A percentile compares a stretch with the other conserved stretches of the same genome.
These are phyloP conservation scores for Perkinsus marinus DNA, from an alignment of 169 alveolate species.

Conservation along the genomic window DNA sequence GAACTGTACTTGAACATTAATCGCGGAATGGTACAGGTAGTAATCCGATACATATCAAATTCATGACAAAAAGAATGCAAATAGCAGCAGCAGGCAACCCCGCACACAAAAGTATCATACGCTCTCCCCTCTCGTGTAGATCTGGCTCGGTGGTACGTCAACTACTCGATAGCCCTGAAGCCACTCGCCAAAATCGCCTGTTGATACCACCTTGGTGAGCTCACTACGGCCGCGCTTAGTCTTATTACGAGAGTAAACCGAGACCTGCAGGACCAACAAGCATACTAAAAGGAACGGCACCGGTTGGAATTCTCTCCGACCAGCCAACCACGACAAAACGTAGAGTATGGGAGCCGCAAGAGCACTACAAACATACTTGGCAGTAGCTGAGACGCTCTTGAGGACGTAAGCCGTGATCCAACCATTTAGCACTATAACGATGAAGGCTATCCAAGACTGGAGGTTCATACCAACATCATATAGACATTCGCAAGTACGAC, in stretches of 20 bases:
- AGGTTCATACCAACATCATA: background rate
- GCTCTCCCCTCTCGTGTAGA: background rate
- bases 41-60: no score
- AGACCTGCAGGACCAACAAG: background rate
- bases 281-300: background rate
- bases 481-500: background rate
- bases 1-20: no score
- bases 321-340: background rate
- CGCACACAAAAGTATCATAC: background rate
- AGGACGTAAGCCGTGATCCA: background rate
- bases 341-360: background rate
- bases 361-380: background rate
- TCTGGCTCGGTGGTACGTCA: background rate
- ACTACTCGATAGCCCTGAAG: background rate
- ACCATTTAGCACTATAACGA: background rate
- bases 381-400: background rate
- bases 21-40: no score
- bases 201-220: background rate
- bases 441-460: background rate
- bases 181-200: background rate
- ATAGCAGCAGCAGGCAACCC: background rate
- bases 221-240: background rate
- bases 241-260: background rate
- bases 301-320: background rate
- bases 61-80: no score